Evolutionary conservation across 768 basidiomycete species (phyloP), one percentile per base, ranked within the genome.

Genomic region (Boletus rubescentipes): DNA sequence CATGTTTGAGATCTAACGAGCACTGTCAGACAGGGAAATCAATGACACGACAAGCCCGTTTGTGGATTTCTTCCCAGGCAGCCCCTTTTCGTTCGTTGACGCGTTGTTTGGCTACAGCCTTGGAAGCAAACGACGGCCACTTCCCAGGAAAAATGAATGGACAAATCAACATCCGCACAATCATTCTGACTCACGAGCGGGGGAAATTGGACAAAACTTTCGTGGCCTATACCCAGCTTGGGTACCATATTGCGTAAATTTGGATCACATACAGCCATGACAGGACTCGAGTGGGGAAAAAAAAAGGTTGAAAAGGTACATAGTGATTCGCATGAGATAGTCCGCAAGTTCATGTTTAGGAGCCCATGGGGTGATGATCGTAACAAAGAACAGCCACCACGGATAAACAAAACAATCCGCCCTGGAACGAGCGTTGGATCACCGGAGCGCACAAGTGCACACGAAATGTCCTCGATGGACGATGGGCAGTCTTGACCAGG

Each of bases 301-400:
- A 54, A 49, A 51, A 41, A 12, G 38, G 45, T 42, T 44, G 10
- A 6, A 57, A 66, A 48, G 43, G 58, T 65, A 68, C 66, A 63
- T 70, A 66, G 52, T 47, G 26, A 60, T 53, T 63, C 35, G 57
- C 55, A 67, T 45, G 58, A 59, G 58, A 67, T 56, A 68, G 68
- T 69, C 65, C 67, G 46, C 59, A 53, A 59, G 43, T 51, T 60
- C 53, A 38, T 50, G 59, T 46, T 53, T 49, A 43, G 48, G 40
- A 52, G 44, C 42, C 38, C 39, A 32, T 21, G 50, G 42, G 51
- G 39, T 20, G 38, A 41, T 41, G 62, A 57, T 55, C 44, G 53
- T 58, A 55, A 60, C 55, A 50, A 44, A 42, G 16, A 59, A 61
- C 59, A 57, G 30, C 45, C 57, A 42, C 48, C 57, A 49, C 20